phyloP scores from a whole-genome alignment of 495 filamentous ascomycete species.

The Aspergillus sclerotiicarbonarius region DNA sequence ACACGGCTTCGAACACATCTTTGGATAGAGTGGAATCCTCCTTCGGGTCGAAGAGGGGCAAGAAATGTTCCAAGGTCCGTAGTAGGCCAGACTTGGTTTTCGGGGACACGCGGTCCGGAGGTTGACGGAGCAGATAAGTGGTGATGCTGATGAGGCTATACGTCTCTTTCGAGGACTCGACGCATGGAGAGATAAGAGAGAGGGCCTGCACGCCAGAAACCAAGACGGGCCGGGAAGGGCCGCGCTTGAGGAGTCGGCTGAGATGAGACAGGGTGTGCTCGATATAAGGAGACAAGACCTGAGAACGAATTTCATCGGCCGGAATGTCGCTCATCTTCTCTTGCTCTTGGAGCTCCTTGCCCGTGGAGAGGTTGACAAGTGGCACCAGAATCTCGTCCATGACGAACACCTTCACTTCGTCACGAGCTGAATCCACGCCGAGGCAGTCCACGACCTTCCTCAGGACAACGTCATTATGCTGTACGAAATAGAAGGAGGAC shows the following conservation, averaged over 20 bases:
- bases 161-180: constrained; percentile 66
- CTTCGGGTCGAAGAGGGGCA: constrained; percentile 58
- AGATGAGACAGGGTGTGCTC: constrained; percentile 66
- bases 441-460: constrained; percentile 69
- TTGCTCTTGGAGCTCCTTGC: constrained; percentile 41
- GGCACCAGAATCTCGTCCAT: constrained; percentile 65
- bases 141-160: constrained; percentile 71
- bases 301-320: constrained; percentile 50
- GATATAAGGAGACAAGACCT: constrained; percentile 67
- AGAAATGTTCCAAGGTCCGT: constrained; percentile 69
- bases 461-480: constrained; percentile 62
- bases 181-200: constrained; percentile 69
- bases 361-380: constrained; percentile 56
- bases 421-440: constrained; percentile 70
- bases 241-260: constrained; percentile 66
- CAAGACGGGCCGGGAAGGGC: constrained; percentile 69
- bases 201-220: constrained; percentile 75
- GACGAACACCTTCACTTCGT: constrained; percentile 82
- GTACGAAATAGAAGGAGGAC: constrained; percentile 64
- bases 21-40: constrained; percentile 45
- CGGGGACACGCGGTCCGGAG: constrained; percentile 73
- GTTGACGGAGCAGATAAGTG: constrained; percentile 79
- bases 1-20: constrained; percentile 59
- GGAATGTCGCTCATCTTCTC: constrained; percentile 54
- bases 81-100: constrained; percentile 80